Evolutionary conservation across 139 green algal species (phyloP).

Genomic region (Edaphochlamys debaryana): DNA sequence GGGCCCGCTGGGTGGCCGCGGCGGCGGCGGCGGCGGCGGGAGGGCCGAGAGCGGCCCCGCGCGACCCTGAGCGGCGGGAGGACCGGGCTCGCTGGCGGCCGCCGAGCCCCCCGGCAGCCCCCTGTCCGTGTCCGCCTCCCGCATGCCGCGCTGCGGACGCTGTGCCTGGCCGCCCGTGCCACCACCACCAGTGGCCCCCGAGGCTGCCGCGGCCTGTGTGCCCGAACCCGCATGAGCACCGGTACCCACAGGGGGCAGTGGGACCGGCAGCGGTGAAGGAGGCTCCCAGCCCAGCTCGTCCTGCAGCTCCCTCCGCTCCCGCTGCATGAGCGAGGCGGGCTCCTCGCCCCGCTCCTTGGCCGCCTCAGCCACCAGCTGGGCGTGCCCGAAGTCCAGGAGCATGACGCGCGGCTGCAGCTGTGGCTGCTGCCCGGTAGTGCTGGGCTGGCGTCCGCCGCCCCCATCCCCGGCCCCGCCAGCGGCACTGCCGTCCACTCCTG

Average conservation of each 20-base stretch:
- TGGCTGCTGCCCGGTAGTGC: neutral
- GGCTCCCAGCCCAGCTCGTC: neutral
- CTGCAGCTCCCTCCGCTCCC: neutral
- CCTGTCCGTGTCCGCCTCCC: no score
- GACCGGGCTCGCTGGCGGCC: no score
- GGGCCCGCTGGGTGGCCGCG: no score
- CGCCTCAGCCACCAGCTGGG: neutral
- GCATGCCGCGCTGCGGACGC: no score
- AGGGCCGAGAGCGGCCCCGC: no score
- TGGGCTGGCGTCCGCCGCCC: neutral
- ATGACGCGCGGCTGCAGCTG: slow-evolving; percentile 1
- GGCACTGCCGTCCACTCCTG: neutral
- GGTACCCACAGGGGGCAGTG: no score
- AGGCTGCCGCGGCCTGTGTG: no score
- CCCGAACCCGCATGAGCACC: no score
- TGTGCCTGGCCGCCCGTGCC: no score
- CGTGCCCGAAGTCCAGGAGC: neutral
- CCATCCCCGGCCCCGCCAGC: neutral
- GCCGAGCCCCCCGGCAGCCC: no score
- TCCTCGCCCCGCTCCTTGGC: neutral
- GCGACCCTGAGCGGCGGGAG: neutral
- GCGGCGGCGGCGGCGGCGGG: no score
- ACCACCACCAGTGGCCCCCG: no score
- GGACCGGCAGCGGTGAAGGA: neutral
- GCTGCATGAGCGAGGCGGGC: neutral